Evolutionary conservation across 2,329 filamentous ascomycete genomes (phyloP), one percentile per base, ranked within the genome.

Genomic region (Aulographum hederae): DNA sequence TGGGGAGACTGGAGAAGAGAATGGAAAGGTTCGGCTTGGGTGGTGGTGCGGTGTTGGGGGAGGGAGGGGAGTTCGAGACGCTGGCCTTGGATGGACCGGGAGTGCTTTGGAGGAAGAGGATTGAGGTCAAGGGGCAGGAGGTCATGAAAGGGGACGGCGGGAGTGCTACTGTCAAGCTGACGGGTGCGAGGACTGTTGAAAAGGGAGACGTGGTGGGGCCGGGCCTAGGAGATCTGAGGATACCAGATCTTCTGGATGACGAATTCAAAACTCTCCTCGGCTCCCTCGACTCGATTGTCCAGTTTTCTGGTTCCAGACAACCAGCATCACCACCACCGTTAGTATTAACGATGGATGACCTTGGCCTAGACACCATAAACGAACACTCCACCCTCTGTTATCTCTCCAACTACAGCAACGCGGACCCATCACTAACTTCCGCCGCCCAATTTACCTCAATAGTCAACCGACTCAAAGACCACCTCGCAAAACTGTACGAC

Each of bases 51-150:
- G 70, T 85, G 6, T 56, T 95, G 13, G 89, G 89, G 1, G 89
- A 95, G 51, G 89, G 89, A 4, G 89, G 89, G 3, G 89, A 95
- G 58, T 95, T 91, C 52, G 89, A 95, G 64, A 95, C 84, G 18
- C 58, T 95, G 32, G 82, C 89, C 28, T 47, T 95, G 21, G 72
- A 84, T 52, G 89, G 86, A 8, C 86, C 86, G 6, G 44, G 46
- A 1, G 57, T 58, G 31, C 50, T 94, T 37, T 94, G 89, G 65
- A 76, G 68, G 54, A 67, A 64, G 40, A 67, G 63, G 32, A 77
- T 95, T 38, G 57, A 61, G 26, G 58, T 94, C 19, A 56, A 56
- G 0, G 63, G 69, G 2, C 50, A 52, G 3, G 63, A 55, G 32
- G 53, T 72, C 4, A 60, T 78, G 4, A 56, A 52, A 23, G 78